A percentile compares a stretch with the other conserved stretches of the same genome.
Conservation (phyloP, 1,139 yeast species). For the Pneumocystis oryctolagi region DNA sequence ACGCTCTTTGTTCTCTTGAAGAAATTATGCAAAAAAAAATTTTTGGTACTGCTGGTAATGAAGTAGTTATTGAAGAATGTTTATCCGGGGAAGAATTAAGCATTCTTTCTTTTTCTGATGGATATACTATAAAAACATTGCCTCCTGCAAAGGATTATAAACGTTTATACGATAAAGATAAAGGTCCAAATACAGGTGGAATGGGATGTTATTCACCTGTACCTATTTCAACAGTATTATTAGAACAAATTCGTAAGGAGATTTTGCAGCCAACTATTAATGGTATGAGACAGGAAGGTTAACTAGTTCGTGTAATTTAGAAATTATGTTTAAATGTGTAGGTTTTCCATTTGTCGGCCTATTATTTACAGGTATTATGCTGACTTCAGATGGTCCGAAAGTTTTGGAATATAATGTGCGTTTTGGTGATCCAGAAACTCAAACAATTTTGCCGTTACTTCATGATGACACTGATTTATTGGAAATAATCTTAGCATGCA, state of each 20-base stretch:
- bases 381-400: constrained; percentile 72
- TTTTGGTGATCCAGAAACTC: constrained; percentile 98
- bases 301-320: not conserved
- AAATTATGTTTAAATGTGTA: not conserved
- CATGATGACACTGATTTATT: constrained; percentile 77
- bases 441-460: constrained; percentile 80
- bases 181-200: constrained; percentile 95
- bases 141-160: constrained; percentile 99
- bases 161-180: constrained; percentile 83
- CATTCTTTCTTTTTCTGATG: constrained; percentile 83
- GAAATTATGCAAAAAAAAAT: constrained; percentile 81
- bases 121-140: constrained; percentile 74
- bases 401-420: constrained; percentile 94
- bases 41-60: constrained; percentile 83
- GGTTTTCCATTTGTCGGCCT: constrained; percentile 89
- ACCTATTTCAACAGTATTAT: constrained; percentile 64
- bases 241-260: constrained; percentile 52
- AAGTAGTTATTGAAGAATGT: constrained; percentile 90
- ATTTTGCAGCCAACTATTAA: constrained; percentile 83
- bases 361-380: constrained; percentile 91
- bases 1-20: constrained; percentile 70
- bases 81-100: constrained; percentile 95
- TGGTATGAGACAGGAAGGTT: constrained; percentile 83
- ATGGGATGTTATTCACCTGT: constrained; percentile 99
- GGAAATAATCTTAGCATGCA: constrained; percentile 82